These are phyloP conservation scores for Dichotomocladium elegans DNA, from an alignment of 371 early-diverging fungal species.

Conservation along the genomic window DNA sequence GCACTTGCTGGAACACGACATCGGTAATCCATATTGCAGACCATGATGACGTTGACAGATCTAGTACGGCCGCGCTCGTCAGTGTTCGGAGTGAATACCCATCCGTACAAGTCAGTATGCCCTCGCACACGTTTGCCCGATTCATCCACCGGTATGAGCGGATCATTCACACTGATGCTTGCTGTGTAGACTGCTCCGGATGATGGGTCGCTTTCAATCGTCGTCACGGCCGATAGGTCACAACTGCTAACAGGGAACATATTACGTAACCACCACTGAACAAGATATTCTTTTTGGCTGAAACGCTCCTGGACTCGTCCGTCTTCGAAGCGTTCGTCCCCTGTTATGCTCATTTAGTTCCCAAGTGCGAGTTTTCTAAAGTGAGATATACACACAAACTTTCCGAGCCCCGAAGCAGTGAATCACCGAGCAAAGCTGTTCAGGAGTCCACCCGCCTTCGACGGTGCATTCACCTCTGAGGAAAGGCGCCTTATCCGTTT, in stretches of 20 bases:
- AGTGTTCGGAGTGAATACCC: conserved; percentile 47
- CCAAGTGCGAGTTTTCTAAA: neutral
- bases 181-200: conserved; percentile 54
- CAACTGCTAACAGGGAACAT: conserved; percentile 27
- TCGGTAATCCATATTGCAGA: conserved; percentile 53
- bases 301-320: conserved; percentile 48
- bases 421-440: conserved; percentile 46
- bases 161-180: conserved; percentile 52
- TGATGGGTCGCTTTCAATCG: conserved; percentile 51
- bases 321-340: conserved; percentile 57
- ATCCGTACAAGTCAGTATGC: conserved; percentile 53
- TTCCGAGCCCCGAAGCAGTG: conserved; percentile 44
- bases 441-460: conserved; percentile 51
- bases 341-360: conserved; percentile 8
- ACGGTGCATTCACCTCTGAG: conserved; percentile 51
- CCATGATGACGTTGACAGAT: conserved; percentile 48
- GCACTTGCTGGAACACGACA: conserved; percentile 26
- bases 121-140: conserved; percentile 35
- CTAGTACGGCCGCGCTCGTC: conserved; percentile 37
- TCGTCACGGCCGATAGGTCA: conserved; percentile 35
- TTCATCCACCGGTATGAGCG: conserved; percentile 39
- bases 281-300: conserved; percentile 54
- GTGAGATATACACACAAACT: conserved; percentile 23
- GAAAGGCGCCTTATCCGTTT: conserved; percentile 21
- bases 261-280: conserved; percentile 30